phyloP scores from a whole-genome alignment of 768 basidiomycete genomes.

The Russula dissimulans region DNA sequence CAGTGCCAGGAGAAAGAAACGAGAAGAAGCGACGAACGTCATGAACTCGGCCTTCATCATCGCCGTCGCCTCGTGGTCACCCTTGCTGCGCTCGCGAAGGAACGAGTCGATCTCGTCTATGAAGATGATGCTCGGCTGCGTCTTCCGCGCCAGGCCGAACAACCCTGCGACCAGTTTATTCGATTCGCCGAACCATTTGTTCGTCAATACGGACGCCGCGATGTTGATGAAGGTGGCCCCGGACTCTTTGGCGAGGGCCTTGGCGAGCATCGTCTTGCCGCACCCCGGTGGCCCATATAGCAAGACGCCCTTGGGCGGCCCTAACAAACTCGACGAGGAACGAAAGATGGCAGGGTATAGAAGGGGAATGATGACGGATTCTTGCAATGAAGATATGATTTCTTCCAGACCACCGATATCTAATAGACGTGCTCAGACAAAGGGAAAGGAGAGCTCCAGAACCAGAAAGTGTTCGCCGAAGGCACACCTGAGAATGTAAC shows the following conservation, averaged over 20 bases:
- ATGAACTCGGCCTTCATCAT: constrained; percentile 98
- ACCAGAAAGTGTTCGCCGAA: background rate
- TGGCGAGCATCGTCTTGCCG: constrained; percentile 98
- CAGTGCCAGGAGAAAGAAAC: background rate
- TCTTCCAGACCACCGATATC: constrained; percentile 92
- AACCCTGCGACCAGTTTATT: constrained; percentile 94
- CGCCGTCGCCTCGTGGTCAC: constrained; percentile 94
- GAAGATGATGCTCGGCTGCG: constrained; percentile 94
- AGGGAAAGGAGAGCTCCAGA: background rate
- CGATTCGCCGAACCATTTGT: constrained; percentile 81
- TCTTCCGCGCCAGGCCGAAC: constrained; percentile 88
- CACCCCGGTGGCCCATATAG: constrained; percentile 96
- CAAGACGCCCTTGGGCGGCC: constrained; percentile 91
- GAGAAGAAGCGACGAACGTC: constrained; percentile 48
- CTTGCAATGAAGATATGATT: constrained; percentile 82
- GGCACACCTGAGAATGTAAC: constrained; percentile 61
- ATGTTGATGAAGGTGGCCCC: constrained; percentile 95
- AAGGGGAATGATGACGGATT: constrained; percentile 93
- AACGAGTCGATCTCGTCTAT: constrained; percentile 99
- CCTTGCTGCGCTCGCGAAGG: constrained; percentile 73
- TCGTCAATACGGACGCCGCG: constrained; percentile 61
- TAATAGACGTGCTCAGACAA: constrained; percentile 20
- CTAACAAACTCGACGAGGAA: constrained; percentile 69
- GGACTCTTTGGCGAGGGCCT: constrained; percentile 93
- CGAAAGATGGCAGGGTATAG: constrained; percentile 84